Evolutionary conservation across 257 asterid genomes (phyloP).

Genomic region (Orobanche coerulescens): DNA sequence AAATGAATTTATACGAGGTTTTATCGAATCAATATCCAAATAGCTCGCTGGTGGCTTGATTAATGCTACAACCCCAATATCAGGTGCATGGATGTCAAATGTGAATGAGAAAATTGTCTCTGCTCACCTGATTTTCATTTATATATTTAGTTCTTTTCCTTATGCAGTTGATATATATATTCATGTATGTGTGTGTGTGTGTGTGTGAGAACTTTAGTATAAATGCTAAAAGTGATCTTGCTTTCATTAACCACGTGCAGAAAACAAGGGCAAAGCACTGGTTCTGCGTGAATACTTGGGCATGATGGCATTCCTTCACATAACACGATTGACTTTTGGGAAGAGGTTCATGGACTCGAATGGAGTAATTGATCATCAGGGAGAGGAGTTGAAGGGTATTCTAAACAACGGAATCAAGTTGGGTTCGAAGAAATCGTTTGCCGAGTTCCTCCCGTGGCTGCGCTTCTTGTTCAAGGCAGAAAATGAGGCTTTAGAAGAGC

Average conservation of each 20-base stretch:
- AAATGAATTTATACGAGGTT: too few relatives aligned
- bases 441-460: constrained; percentile 54
- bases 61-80: too few relatives aligned
- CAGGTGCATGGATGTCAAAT: too few relatives aligned
- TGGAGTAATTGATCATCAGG: constrained; percentile 55
- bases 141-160: too few relatives aligned
- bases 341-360: constrained; percentile 58
- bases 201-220: not conserved
- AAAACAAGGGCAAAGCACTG: constrained; percentile 45
- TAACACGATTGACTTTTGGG: constrained; percentile 72
- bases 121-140: not conserved
- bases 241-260: constrained; percentile 22
- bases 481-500: constrained; percentile 38
- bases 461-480: constrained; percentile 49
- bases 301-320: constrained; percentile 71
- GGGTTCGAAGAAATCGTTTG: constrained; percentile 47
- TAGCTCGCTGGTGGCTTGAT: too few relatives aligned
- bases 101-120: too few relatives aligned
- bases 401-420: constrained; percentile 41
- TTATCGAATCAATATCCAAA: too few relatives aligned
- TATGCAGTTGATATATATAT: not conserved
- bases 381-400: constrained; percentile 62
- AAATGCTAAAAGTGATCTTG: not conserved
- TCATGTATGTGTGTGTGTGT: too few relatives aligned
- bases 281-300: constrained; percentile 57